phyloP scores from a whole-genome alignment of 148 eudicot species.

The Chenopodium quinoa region DNA sequence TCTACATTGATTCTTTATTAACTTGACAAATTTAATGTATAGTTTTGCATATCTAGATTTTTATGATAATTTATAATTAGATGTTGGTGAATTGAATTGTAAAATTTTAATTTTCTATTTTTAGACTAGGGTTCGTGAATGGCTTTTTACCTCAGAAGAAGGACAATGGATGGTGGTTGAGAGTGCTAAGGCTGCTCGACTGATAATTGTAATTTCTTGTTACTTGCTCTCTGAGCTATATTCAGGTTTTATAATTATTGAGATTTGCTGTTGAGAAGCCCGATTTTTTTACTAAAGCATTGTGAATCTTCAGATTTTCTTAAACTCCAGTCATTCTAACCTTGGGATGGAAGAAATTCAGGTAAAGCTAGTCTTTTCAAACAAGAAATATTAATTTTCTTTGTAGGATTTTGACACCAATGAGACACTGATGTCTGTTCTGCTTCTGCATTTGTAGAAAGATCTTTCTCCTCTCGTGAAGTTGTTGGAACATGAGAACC shows the following conservation, averaged over 20 bases:
- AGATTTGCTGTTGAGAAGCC: not conserved
- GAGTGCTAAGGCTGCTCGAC: conserved; percentile 86
- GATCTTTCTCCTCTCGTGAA: conserved; percentile 92
- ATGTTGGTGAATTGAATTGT: not conserved
- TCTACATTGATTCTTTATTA: not conserved
- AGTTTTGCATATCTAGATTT: not conserved
- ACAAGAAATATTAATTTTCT: not conserved
- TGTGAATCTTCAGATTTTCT: conserved; percentile 48
- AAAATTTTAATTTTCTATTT: conserved; percentile 24
- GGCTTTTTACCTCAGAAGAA: conserved; percentile 93
- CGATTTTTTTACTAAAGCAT: not conserved
- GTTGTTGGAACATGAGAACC: conserved; percentile 60
- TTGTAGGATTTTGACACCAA: not conserved
- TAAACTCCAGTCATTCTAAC: conserved; percentile 67
- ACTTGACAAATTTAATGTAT: not conserved
- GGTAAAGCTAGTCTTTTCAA: conserved; percentile 34
- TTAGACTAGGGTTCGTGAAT: conserved; percentile 78
- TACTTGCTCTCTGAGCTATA: not conserved
- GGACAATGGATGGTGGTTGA: conserved; percentile 95
- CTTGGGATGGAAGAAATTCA: conserved; percentile 74
- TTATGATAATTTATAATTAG: not conserved
- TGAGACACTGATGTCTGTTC: conserved; percentile 10
- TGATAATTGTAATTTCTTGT: conserved; percentile 56
- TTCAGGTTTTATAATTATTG: not conserved
- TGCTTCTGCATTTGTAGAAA: conserved; percentile 49